Evolutionary conservation across 2,329 filamentous ascomycete species (phyloP).

Genomic region (Coleophoma crateriformis): DNA sequence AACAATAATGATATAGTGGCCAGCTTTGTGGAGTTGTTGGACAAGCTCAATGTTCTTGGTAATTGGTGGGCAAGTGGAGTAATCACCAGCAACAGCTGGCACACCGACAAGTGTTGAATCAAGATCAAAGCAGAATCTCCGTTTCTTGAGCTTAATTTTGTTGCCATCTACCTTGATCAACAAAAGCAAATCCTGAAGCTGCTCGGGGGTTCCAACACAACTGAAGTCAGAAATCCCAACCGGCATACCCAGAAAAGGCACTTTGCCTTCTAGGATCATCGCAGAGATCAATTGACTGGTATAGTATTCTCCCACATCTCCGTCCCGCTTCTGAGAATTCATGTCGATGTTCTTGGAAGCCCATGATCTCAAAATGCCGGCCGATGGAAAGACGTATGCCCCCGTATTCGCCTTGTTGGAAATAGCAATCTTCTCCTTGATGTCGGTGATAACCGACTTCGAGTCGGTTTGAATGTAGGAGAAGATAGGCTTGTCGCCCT

Average conservation of each 20-base stretch:
- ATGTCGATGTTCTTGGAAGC: constrained; percentile 18
- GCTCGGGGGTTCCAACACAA: constrained; percentile 24
- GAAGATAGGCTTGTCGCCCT: constrained; percentile 24
- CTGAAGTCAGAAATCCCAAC: constrained; percentile 20
- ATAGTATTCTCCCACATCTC: constrained; percentile 22
- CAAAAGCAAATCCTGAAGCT: constrained; percentile 22
- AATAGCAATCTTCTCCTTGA: constrained; percentile 25
- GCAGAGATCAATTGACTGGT: constrained; percentile 21
- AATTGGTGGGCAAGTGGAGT: constrained; percentile 25
- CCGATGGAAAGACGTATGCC: constrained; percentile 22
- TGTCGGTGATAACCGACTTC: constrained; percentile 18
- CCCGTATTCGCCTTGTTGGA: constrained; percentile 25
- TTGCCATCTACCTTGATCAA: constrained; percentile 17
- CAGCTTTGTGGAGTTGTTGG: constrained; percentile 23
- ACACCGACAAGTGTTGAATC: constrained; percentile 26
- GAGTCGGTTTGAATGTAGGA: constrained; percentile 25
- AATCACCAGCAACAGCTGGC: constrained; percentile 21
- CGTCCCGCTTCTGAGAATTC: constrained; percentile 12
- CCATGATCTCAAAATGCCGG: constrained; percentile 18
- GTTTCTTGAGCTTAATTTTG: constrained; percentile 16
- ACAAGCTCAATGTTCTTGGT: constrained; percentile 23
- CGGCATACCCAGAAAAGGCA: constrained; percentile 20
- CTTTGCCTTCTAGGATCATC: constrained; percentile 17
- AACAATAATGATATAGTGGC: constrained; percentile 26
- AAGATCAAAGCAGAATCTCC: constrained; percentile 27